These are phyloP conservation scores for Cytospora chrysosperma DNA, from an alignment of 2,329 filamentous ascomycete species.

Conservation along the genomic window DNA sequence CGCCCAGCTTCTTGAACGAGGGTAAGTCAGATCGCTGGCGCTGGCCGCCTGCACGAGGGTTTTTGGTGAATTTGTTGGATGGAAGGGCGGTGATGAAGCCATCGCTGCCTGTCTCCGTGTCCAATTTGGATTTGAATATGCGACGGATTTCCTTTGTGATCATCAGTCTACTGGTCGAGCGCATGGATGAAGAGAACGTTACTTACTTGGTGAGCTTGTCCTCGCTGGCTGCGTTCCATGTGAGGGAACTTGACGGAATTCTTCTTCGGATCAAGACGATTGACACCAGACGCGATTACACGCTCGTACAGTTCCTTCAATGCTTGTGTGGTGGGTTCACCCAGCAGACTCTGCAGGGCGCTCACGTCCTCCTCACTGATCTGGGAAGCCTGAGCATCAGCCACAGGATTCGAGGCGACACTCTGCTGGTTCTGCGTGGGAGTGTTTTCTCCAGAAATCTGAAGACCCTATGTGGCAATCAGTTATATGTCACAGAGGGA, in stretches of 20 bases:
- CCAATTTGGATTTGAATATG: conserved; percentile 75
- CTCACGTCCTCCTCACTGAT: conserved; percentile 35
- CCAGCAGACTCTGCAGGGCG: conserved; percentile 41
- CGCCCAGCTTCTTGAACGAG: conserved; percentile 39
- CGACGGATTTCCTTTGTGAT: conserved; percentile 61
- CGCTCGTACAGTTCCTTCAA: conserved; percentile 43
- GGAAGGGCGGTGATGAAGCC: conserved; percentile 67
- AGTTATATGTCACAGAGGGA: neutral
- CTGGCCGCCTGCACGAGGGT: conserved; percentile 36
- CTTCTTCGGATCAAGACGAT: conserved; percentile 31
- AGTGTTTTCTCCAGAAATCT: conserved; percentile 10
- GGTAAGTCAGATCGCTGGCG: conserved; percentile 18
- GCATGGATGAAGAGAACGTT: neutral
- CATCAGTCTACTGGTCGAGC: neutral
- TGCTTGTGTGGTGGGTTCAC: conserved; percentile 39
- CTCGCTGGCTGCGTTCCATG: conserved; percentile 45
- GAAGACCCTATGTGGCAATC: conserved; percentile 4
- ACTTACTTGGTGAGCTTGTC: conserved; percentile 49
- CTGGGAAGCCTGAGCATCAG: conserved; percentile 19
- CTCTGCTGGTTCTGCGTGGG: conserved; percentile 24
- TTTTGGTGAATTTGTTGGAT: conserved; percentile 48
- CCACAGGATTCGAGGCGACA: conserved; percentile 25
- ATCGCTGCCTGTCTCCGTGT: conserved; percentile 63
- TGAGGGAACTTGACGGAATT: conserved; percentile 40
- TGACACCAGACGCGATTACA: conserved; percentile 31